phyloP scores from a whole-genome alignment of 2,329 filamentous ascomycete genomes.

The Pseudogymnoascus sp. region DNA sequence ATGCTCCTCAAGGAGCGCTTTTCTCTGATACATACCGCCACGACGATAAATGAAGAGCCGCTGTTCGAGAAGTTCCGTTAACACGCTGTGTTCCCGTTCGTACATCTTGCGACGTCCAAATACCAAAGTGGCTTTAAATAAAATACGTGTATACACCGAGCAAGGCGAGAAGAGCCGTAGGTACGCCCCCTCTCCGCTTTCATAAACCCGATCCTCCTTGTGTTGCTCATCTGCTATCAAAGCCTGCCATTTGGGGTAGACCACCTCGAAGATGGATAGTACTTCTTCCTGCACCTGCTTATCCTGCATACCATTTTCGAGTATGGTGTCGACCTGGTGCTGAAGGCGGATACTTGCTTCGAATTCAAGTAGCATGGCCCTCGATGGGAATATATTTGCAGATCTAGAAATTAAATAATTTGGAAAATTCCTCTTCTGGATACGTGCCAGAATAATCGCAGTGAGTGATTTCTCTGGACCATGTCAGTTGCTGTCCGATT shows the following conservation, averaged over 20 bases:
- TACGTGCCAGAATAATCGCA: conserved; percentile 87
- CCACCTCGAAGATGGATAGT: conserved; percentile 60
- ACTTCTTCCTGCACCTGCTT: conserved; percentile 58
- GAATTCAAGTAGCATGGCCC: conserved; percentile 71
- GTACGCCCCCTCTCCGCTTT: conserved; percentile 79
- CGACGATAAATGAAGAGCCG: conserved; percentile 76
- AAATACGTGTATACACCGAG: conserved; percentile 86
- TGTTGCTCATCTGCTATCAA: conserved; percentile 64
- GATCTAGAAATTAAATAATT: conserved; percentile 85
- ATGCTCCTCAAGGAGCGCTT: conserved; percentile 87
- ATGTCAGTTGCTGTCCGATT: background rate
- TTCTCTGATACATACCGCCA: conserved; percentile 91
- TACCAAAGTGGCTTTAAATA: conserved; percentile 76
- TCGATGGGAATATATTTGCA: conserved; percentile 75
- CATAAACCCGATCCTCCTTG: conserved; percentile 70
- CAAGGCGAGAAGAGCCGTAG: conserved; percentile 81
- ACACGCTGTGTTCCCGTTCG: conserved; percentile 61
- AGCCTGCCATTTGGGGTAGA: conserved; percentile 72
- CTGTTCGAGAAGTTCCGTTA: conserved; percentile 69
- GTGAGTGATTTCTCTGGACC: conserved; percentile 77
- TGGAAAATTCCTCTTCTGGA: conserved; percentile 79
- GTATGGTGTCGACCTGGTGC: conserved; percentile 67
- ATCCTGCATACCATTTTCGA: conserved; percentile 66
- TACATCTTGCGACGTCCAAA: conserved; percentile 78
- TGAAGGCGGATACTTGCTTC: conserved; percentile 79